Evolutionary conservation across 176 grass and related monocot species (phyloP).

Genomic region (Raddia guianensis): DNA sequence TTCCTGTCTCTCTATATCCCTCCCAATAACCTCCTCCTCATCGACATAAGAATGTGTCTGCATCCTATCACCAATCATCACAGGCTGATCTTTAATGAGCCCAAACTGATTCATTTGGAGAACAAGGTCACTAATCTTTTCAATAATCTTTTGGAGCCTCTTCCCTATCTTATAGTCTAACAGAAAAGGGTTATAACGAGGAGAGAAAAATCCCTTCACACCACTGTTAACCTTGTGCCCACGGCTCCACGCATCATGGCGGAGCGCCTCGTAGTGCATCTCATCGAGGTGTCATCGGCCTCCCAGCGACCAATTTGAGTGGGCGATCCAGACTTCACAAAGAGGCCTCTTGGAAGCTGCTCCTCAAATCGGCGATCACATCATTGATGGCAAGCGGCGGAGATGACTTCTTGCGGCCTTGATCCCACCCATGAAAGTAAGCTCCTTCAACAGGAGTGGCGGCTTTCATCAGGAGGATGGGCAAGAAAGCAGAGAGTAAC

Average conservation of each 20-base stretch:
- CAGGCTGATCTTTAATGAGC: neutral
- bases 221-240: neutral
- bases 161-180: constrained; percentile 20
- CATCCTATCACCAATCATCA: neutral
- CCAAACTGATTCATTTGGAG: neutral
- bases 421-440: neutral
- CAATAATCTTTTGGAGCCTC: constrained; percentile 1
- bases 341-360: neutral
- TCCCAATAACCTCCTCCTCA: neutral
- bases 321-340: neutral
- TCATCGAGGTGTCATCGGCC: constrained; percentile 19
- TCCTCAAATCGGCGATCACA: neutral
- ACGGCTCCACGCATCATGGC: neutral
- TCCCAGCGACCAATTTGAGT: constrained; percentile 28
- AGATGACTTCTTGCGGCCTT: neutral
- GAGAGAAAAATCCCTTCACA: constrained; percentile 12
- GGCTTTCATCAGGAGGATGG: neutral
- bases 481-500: neutral
- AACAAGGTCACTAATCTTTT: neutral
- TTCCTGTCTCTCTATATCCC: neutral
- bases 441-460: neutral
- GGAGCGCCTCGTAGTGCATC: constrained; percentile 16
- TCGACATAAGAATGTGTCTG: neutral
- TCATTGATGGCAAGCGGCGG: neutral
- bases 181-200: neutral